Conservation (phyloP, 805 yeast species). For the Metschnikowia hibisci region DNA sequence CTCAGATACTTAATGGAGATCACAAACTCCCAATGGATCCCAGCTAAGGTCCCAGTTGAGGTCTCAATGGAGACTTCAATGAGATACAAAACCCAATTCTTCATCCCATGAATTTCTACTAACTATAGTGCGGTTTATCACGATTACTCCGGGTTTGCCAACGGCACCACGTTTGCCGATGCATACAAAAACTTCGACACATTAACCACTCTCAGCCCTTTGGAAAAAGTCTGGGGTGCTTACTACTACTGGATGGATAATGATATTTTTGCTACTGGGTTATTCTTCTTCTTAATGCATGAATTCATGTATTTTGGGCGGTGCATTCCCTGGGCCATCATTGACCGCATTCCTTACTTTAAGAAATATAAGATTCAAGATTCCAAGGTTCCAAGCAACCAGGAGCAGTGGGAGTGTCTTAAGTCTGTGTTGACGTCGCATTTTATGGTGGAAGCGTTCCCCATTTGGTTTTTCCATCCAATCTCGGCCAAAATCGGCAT, state of each 20-base stretch:
- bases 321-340: slow-evolving; percentile 55
- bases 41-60: too few relatives aligned
- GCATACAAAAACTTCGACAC: slow-evolving; percentile 23
- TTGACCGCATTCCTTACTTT: slow-evolving; percentile 51
- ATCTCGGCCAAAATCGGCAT: slow-evolving; percentile 47
- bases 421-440: slow-evolving; percentile 56
- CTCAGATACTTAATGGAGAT: too few relatives aligned
- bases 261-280: slow-evolving; percentile 56
- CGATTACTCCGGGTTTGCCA: slow-evolving; percentile 32
- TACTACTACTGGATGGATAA: slow-evolving; percentile 53
- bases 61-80: too few relatives aligned
- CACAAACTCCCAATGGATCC: too few relatives aligned
- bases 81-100: too few relatives aligned
- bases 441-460: slow-evolving; percentile 55
- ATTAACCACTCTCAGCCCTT: slow-evolving; percentile 22
- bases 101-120: slow-evolving; percentile 12
- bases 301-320: slow-evolving; percentile 57
- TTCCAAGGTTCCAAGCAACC: slow-evolving; percentile 46
- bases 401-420: slow-evolving; percentile 61
- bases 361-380: slow-evolving; percentile 53
- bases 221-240: slow-evolving; percentile 52
- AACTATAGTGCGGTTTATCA: slow-evolving; percentile 29
- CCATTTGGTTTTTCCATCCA: slow-evolving; percentile 63
- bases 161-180: slow-evolving; percentile 28
- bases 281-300: slow-evolving; percentile 51